These are phyloP conservation scores for Cryptococcus wingfieldii DNA, from an alignment of 1,284 basidiomycete species.

Conservation along the genomic window DNA sequence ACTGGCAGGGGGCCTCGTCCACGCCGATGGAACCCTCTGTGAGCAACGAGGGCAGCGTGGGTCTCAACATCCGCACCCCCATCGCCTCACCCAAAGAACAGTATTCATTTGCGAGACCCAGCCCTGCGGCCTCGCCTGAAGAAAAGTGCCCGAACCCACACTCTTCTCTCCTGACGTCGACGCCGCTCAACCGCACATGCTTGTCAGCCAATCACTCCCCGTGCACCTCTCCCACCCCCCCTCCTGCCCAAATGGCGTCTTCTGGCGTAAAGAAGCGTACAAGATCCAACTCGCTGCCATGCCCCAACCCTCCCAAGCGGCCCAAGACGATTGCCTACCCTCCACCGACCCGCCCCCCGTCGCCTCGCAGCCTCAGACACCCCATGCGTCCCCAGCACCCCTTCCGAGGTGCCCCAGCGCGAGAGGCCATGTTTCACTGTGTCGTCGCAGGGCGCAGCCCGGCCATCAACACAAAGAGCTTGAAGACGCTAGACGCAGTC, in stretches of 20 bases:
- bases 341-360: not conserved
- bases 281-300: constrained; percentile 19
- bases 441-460: constrained; percentile 50
- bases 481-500: constrained; percentile 78
- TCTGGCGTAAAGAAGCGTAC: constrained; percentile 5
- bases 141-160: not conserved
- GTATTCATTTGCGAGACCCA: not conserved
- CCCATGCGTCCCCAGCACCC: not conserved
- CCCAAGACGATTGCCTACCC: not conserved
- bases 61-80: not conserved
- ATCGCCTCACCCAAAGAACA: not conserved
- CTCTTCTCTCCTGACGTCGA: constrained; percentile 27
- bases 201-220: constrained; percentile 11
- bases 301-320: not conserved
- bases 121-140: not conserved
- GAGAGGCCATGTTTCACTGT: constrained; percentile 7
- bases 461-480: constrained; percentile 73
- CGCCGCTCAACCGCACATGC: constrained; percentile 26
- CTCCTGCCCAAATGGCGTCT: not conserved
- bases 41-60: not conserved
- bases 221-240: not conserved
- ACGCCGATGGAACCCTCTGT: not conserved
- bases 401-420: no score
- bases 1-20: not conserved
- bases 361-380: not conserved